These are phyloP conservation scores for Tricholoma terreum DNA, from an alignment of 768 basidiomycete species.

Conservation along the genomic window DNA sequence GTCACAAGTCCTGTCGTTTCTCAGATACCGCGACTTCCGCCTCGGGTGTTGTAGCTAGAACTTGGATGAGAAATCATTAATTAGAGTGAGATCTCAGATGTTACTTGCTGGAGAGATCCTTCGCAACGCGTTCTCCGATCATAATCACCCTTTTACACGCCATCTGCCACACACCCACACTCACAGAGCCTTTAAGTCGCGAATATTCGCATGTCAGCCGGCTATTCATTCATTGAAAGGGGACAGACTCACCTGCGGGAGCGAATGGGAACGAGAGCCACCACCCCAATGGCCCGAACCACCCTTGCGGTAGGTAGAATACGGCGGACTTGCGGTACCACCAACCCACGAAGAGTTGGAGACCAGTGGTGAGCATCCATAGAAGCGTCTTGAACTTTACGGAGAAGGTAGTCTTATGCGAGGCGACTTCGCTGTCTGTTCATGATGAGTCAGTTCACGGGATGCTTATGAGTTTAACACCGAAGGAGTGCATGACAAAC, in stretches of 20 bases:
- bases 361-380: constrained; percentile 85
- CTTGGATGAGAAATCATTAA: constrained; percentile 1
- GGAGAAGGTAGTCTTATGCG: constrained; percentile 59
- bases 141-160: constrained; percentile 84
- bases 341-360: constrained; percentile 84
- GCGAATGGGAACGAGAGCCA: constrained; percentile 89
- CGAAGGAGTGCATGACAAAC: neutral
- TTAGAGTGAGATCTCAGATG: neutral
- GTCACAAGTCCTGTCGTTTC: constrained; percentile 1
- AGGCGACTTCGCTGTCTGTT: constrained; percentile 64
- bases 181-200: constrained; percentile 69
- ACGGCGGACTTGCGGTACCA: constrained; percentile 90
- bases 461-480: neutral
- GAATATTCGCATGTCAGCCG: constrained; percentile 2
- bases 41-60: constrained; percentile 14
- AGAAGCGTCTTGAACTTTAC: constrained; percentile 69
- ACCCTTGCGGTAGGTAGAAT: constrained; percentile 88
- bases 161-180: constrained; percentile 94
- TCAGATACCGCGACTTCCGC: constrained; percentile 9
- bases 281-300: constrained; percentile 90
- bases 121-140: constrained; percentile 70
- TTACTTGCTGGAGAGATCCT: constrained; percentile 51
- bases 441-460: neutral
- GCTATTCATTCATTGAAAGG: neutral
- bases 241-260: constrained; percentile 61